Evolutionary conservation across 306 rosid species (phyloP).

Genomic region (Vigna angularis): DNA sequence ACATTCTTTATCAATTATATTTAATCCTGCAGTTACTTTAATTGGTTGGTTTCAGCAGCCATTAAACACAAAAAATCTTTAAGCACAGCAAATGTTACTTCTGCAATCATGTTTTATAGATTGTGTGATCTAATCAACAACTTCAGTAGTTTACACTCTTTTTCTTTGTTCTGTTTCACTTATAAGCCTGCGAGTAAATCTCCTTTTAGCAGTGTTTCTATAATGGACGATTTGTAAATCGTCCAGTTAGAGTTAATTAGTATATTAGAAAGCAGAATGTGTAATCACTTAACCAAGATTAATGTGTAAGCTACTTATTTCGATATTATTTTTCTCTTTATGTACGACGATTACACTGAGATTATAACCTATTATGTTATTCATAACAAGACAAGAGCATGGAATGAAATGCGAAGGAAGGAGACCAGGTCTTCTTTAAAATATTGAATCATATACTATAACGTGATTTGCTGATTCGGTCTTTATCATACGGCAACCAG

Average conservation of each 20-base stretch:
- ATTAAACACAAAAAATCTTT: too few species aligned
- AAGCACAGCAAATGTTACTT: too few species aligned
- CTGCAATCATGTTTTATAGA: too few species aligned
- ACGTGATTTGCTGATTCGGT: neutral
- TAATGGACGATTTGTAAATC: slow-evolving; percentile 13
- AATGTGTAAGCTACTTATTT: neutral
- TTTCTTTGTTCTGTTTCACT: too few species aligned
- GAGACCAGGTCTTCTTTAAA: neutral
- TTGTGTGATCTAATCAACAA: too few species aligned
- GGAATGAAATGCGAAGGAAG: slow-evolving; percentile 25
- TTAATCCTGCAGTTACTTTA: too few species aligned
- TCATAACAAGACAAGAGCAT: slow-evolving; percentile 6
- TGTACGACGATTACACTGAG: too few species aligned
- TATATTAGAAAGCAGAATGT: neutral
- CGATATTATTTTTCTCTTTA: neutral
- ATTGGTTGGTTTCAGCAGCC: too few species aligned
- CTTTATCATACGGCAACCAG: slow-evolving; percentile 16
- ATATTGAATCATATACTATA: slow-evolving; percentile 11
- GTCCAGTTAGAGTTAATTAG: neutral
- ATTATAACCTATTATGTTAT: too few species aligned
- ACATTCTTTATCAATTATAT: too few species aligned
- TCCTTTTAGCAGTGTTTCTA: neutral
- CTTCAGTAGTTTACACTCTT: too few species aligned
- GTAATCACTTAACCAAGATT: neutral
- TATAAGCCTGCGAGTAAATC: too few species aligned